Percentiles rank a stretch among this genome's conserved stretches.
phyloP scores from a whole-genome alignment of 2,329 filamentous ascomycete species.

The Rhynchosporium secalis region DNA sequence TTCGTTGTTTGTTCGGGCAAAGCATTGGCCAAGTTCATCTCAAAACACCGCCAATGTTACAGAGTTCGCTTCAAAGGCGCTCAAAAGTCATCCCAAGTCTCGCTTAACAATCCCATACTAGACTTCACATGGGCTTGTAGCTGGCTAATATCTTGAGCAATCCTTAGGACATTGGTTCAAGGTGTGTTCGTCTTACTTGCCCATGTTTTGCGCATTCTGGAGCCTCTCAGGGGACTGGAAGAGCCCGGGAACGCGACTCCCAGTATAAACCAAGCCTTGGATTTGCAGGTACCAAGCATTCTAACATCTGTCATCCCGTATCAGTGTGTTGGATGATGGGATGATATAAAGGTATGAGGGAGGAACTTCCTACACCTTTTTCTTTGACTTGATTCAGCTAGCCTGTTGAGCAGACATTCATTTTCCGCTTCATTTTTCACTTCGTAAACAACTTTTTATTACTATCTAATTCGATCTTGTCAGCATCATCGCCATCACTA shows the following conservation, averaged over 20 bases:
- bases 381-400: constrained; percentile 4
- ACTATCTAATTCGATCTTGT: neutral
- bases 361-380: neutral
- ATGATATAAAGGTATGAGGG: constrained; percentile 9
- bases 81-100: neutral
- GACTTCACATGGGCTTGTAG: constrained; percentile 1
- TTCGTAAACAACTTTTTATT: neutral
- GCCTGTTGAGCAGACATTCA: constrained; percentile 11
- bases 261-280: constrained; percentile 13
- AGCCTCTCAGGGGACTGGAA: neutral
- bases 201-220: neutral
- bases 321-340: neutral
- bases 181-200: constrained; percentile 4
- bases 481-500: neutral
- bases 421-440: constrained; percentile 7
- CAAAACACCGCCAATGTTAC: constrained; percentile 13
- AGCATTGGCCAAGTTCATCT: constrained; percentile 11
- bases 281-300: constrained; percentile 3
- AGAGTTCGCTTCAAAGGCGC: neutral
- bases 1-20: neutral
- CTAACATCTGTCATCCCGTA: constrained; percentile 4
- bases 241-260: neutral
- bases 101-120: constrained; percentile 1
- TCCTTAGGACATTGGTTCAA: neutral
- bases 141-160: constrained; percentile 9